Evolutionary conservation across 768 basidiomycete species (phyloP), one percentile per base, ranked within the genome.

Genomic region (Psilocybe cubensis): DNA sequence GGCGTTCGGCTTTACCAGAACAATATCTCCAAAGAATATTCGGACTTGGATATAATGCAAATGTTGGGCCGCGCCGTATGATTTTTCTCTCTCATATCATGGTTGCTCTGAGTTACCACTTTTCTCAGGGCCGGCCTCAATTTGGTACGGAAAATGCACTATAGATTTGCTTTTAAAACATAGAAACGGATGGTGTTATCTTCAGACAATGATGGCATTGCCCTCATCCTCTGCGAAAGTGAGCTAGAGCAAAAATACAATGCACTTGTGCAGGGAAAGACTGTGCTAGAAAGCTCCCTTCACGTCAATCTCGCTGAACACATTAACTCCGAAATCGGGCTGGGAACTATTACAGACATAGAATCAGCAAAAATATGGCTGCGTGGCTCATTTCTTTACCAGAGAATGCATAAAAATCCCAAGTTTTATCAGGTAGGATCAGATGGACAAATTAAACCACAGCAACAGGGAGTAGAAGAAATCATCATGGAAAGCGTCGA

Each of bases 41-140:
- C 90, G 0, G 96, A 97, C 68, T 79, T 97, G 4, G 97, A 98
- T 64, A 80, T 98, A 25, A 86, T 92, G 81, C 96, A 97, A 71
- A 98, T 98, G 96, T 84, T 98, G 56, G 97, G 96, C 6, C 85
- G 97, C 45, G 95, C 95, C 41, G 92, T 92, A 68, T 70, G 86
- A n/a, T 18, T 5, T 40, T 11, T 47, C 40, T 8, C 46, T 56
- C 33, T 47, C 12, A 28, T 18, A 42, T 14, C 25, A 10, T 23
- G 18, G 50, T 5, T 23, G 41, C 24, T n/a, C 35, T 51, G 7
- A 49, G 43, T 41, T 51, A 24, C 6, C 23, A 27, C 29, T 45
- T 14, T 33, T 5, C 12, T 38, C 55, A 93, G 86, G 94, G 95
- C 8, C 82, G 95, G 29, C 94, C 95, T 24, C 95, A 98, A 71